Percentiles rank a stretch among this genome's conserved stretches.
Evolutionary conservation across 257 asterid genomes (phyloP).

Genomic region (Nicotiana benthamiana): DNA sequence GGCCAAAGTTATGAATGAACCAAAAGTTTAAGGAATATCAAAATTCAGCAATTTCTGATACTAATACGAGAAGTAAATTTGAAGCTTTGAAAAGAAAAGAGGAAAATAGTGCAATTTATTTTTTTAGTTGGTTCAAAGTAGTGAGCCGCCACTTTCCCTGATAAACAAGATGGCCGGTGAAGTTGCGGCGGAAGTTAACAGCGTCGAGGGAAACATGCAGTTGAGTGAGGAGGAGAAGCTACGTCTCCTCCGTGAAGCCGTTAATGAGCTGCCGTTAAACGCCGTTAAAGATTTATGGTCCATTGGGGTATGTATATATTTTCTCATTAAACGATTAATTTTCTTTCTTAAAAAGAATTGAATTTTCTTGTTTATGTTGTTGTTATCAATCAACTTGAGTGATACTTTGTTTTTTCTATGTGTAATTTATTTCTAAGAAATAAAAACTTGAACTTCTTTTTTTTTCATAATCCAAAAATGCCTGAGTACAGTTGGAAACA

Average conservation of each 20-base stretch:
- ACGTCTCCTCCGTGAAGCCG: conserved; percentile 33
- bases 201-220: conserved; percentile 2
- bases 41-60: no score
- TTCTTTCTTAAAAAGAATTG: not conserved
- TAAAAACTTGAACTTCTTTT: not conserved
- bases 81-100: not conserved
- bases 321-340: not conserved
- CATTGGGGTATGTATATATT: conserved; percentile 38
- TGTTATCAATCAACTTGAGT: not conserved
- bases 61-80: no score
- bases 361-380: not conserved
- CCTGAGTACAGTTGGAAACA: no score
- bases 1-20: no score
- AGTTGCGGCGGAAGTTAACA: conserved; percentile 15
- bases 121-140: not conserved
- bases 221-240: conserved; percentile 16
- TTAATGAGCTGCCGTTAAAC: conserved; percentile 40
- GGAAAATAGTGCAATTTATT: not conserved
- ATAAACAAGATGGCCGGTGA: conserved; percentile 30
- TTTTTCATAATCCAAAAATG: no score
- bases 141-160: conserved; percentile 11
- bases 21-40: no score
- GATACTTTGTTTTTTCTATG: not conserved
- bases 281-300: conserved; percentile 55
- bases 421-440: not conserved